Percentiles rank a stretch among this genome's conserved stretches.
phyloP scores from a whole-genome alignment of 208 protist genomes.

The Trypanosoma lewisi region DNA sequence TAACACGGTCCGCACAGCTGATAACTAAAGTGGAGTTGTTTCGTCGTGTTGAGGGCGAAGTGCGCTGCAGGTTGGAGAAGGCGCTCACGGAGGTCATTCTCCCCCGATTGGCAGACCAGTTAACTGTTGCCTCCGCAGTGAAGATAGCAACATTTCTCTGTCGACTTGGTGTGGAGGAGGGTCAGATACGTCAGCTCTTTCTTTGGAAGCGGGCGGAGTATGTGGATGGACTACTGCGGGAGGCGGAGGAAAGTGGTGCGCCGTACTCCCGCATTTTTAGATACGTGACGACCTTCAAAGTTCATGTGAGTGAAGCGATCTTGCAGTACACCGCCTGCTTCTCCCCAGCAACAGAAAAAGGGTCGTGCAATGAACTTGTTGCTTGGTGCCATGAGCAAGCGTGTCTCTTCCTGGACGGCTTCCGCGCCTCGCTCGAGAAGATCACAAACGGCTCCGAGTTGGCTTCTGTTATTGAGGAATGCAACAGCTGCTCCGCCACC shows the following conservation, averaged over 20 bases:
- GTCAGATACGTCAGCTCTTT: slow-evolving; percentile 48
- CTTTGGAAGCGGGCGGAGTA: slow-evolving; percentile 47
- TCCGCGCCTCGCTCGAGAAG: slow-evolving; percentile 37
- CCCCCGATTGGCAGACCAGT: slow-evolving; percentile 51
- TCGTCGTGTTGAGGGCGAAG: slow-evolving; percentile 22
- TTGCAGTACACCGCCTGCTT: slow-evolving; percentile 81
- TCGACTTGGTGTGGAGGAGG: slow-evolving; percentile 39
- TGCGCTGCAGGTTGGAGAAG: slow-evolving; percentile 29
- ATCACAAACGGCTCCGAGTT: slow-evolving; percentile 79
- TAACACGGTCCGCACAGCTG: slow-evolving; percentile 35
- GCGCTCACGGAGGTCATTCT: slow-evolving; percentile 48
- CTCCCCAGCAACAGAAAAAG: slow-evolving; percentile 27
- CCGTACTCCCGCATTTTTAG: slow-evolving; percentile 63
- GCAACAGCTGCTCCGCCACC: slow-evolving; percentile 33
- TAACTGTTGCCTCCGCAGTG: slow-evolving; percentile 65
- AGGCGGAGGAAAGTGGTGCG: slow-evolving; percentile 38
- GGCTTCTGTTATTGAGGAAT: slow-evolving; percentile 73
- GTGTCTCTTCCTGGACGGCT: slow-evolving; percentile 37
- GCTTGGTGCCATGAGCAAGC: slow-evolving; percentile 61
- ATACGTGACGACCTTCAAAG: slow-evolving; percentile 70
- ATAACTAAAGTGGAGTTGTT: slow-evolving; percentile 25
- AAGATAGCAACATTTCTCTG: slow-evolving; percentile 64
- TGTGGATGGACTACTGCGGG: slow-evolving; percentile 37
- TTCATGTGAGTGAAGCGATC: slow-evolving; percentile 70
- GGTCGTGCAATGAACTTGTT: slow-evolving; percentile 27